Conservation (phyloP, 495 filamentous ascomycete species). For the Friedmanniomyces endolithicus region DNA sequence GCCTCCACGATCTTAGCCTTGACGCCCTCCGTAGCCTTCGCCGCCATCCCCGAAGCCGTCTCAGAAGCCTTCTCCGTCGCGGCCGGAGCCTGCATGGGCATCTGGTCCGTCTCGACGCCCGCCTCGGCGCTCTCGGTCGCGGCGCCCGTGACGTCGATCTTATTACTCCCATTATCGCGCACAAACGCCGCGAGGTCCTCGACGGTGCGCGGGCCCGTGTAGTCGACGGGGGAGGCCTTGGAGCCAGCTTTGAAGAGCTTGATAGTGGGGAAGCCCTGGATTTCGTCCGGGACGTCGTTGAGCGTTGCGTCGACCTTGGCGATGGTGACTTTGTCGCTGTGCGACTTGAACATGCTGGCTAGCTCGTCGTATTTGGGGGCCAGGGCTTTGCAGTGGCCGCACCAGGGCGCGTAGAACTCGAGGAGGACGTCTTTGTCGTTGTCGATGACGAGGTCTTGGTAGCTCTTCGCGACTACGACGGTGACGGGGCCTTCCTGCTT, state of each 20-base stretch:
- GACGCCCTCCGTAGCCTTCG: constrained; percentile 39
- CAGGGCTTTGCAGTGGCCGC: constrained; percentile 95
- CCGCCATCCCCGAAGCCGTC: constrained; percentile 32
- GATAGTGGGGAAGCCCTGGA: constrained; percentile 98
- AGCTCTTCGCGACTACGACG: constrained; percentile 86
- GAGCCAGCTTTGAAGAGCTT: constrained; percentile 89
- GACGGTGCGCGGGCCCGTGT: constrained; percentile 75
- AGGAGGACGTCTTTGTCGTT: constrained; percentile 93
- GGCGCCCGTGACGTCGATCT: constrained; percentile 46
- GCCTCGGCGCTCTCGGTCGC: constrained; percentile 29
- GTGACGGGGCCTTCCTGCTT: constrained; percentile 81
- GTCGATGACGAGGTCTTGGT: constrained; percentile 83
- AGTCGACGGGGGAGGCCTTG: constrained; percentile 76
- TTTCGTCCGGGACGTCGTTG: constrained; percentile 95
- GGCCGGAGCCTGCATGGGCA: constrained; percentile 36
- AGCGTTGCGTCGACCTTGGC: constrained; percentile 96
- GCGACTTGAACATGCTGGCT: constrained; percentile 60
- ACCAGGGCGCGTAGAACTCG: constrained; percentile 99
- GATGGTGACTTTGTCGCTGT: constrained; percentile 72
- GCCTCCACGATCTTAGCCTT: constrained; percentile 29
- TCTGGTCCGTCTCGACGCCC: constrained; percentile 35
- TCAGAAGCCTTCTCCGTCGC: constrained; percentile 27
- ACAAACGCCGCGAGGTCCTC: constrained; percentile 93
- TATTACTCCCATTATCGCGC: constrained; percentile 85
- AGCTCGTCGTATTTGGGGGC: constrained; percentile 73